These are phyloP conservation scores for Cadophora sp. DNA, from an alignment of 2,329 filamentous ascomycete genomes.

Conservation along the genomic window DNA sequence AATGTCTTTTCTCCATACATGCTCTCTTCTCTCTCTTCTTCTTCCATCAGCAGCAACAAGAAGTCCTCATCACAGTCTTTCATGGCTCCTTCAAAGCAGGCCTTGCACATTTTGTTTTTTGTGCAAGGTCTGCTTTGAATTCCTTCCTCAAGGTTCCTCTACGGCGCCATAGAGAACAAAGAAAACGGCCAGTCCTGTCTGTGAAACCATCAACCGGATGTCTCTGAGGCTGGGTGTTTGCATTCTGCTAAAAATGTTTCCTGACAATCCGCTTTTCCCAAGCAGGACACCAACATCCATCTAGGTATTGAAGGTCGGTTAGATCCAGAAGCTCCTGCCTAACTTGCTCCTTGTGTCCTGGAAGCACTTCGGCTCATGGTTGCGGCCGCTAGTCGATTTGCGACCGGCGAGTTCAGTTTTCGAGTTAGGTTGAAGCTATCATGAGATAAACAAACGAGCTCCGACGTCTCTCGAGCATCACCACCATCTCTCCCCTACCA, in stretches of 20 bases:
- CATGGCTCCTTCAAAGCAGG: background rate
- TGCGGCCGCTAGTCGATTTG: background rate
- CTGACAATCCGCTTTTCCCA: background rate
- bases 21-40: background rate
- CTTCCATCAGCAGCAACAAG: background rate
- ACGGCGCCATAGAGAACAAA: background rate
- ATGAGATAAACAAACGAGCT: conserved; percentile 16
- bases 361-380: background rate
- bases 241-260: background rate
- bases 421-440: conserved; percentile 6
- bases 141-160: too few species aligned
- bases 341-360: background rate
- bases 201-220: background rate
- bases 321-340: background rate
- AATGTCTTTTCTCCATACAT: background rate
- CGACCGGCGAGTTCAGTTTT: background rate
- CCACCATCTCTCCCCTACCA: background rate
- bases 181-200: background rate
- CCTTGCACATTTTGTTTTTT: background rate
- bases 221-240: background rate
- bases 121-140: conserved; percentile 8
- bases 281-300: background rate
- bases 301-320: background rate
- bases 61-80: background rate
- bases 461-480: conserved; percentile 2